Base-by-base conservation (phyloP, 257 asterid genomes). In the Salvia miltiorrhiza region DNA sequence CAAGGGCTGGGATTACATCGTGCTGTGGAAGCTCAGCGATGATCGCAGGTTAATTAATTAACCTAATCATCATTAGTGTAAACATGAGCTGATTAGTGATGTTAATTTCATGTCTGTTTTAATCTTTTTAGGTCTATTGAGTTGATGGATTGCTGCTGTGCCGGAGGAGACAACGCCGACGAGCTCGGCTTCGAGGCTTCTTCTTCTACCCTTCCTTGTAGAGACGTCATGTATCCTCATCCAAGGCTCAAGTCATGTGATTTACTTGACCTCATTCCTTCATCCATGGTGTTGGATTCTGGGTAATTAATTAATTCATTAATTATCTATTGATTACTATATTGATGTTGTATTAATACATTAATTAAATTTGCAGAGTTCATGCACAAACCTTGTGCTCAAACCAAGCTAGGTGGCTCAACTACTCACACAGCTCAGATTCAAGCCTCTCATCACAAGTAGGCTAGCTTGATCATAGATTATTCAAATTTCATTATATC, bases 61-160 rank as follows among this genome's bases (percentile, higher is more conserved):
- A 47, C 1, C 43, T 9, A 37, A 37, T n/a, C n/a, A n/a, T n/a
- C n/a, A n/a, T n/a, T n/a, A n/a, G n/a, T n/a, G n/a, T n/a, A n/a
- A n/a, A n/a, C n/a, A n/a, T n/a, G n/a, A n/a, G n/a, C n/a, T n/a
- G n/a, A n/a, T n/a, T n/a, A n/a, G n/a, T n/a, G n/a, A n/a, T n/a
- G n/a, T n/a, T n/a, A n/a, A n/a, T n/a, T n/a, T n/a, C n/a, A n/a
- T n/a, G n/a, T n/a, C 9, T 23, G 9, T 37, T 37, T 8, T 9
- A 0, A 12, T 9, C 30, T 47, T 41, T 70, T 21, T 69, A 90
- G 96, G 85, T 81, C 83, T 53, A 84, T 92, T 62, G 97, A 92
- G 84, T 85, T 88, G 95, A 74, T 78, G 80, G 87, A 80, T 55
- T 92, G 98, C 61, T 87, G 93, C 63, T 92, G 97, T 75, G 98